A percentile compares a stretch with the other conserved stretches of the same genome.
Conservation (phyloP, 2,329 filamentous ascomycete species). For the Lasiodiplodia citricola region DNA sequence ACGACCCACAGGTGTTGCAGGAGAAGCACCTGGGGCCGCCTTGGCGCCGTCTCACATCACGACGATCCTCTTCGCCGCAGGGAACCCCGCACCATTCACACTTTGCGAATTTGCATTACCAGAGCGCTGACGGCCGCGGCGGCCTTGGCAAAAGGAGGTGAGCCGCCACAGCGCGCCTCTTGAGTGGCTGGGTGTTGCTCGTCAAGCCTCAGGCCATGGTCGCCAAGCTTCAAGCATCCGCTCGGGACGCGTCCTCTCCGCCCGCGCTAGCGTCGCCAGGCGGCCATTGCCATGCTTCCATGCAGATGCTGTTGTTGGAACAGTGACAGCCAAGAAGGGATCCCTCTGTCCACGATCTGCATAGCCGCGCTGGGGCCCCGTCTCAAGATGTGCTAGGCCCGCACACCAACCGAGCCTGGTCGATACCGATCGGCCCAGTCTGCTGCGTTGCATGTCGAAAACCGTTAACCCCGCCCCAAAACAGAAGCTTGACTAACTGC, state of each 20-base stretch:
- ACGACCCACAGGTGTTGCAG: constrained; percentile 7
- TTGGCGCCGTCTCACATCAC: constrained; percentile 20
- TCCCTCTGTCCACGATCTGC: not conserved
- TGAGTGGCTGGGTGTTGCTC: not conserved
- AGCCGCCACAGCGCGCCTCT: not conserved
- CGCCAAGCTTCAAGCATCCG: not conserved
- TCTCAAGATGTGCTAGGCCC: constrained; percentile 18
- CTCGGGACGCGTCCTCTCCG: constrained; percentile 8
- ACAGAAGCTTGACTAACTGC: constrained; percentile 5
- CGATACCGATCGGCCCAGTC: constrained; percentile 11
- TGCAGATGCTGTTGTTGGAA: constrained; percentile 23
- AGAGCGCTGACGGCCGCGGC: not conserved
- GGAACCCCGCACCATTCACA: not conserved
- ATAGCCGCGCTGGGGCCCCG: not conserved
- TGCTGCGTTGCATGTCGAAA: constrained; percentile 21
- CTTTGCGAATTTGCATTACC: not conserved
- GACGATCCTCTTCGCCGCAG: constrained; percentile 8
- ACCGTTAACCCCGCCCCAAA: constrained; percentile 2
- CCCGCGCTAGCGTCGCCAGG: constrained; percentile 18
- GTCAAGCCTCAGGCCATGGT: constrained; percentile 1
- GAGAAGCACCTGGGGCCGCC: not conserved
- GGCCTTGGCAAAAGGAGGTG: not conserved
- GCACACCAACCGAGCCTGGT: constrained; percentile 13
- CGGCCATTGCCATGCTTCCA: constrained; percentile 20
- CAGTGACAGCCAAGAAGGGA: constrained; percentile 18